phyloP scores from a whole-genome alignment of 2,329 filamentous ascomycete species.

The Paraphaeosphaeria minitans region DNA sequence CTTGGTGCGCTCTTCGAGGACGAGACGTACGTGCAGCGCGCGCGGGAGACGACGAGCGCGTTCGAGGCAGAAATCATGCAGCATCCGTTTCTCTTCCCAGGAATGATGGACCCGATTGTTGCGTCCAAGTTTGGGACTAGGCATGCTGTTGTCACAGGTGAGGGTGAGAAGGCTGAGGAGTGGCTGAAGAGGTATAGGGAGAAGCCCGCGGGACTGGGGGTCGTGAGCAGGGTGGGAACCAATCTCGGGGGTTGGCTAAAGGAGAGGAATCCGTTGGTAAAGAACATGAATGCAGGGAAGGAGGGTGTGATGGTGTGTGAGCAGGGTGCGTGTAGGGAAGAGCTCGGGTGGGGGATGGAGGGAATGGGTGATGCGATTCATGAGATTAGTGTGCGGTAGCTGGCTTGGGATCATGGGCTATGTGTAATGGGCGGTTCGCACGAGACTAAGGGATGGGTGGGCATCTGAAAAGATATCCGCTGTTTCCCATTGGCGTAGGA shows the following conservation, averaged over 20 bases:
- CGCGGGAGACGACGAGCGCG: conserved; percentile 75
- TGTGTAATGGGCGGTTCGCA: not conserved
- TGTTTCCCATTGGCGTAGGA: not conserved
- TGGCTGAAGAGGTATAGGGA: conserved; percentile 50
- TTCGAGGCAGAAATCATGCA: conserved; percentile 93
- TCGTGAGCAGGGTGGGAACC: conserved; percentile 43
- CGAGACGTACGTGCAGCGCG: conserved; percentile 65
- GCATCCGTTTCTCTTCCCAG: conserved; percentile 89
- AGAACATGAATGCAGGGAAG: conserved; percentile 46
- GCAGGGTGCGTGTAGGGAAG: conserved; percentile 51
- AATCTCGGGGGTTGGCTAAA: conserved; percentile 55
- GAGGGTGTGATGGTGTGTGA: conserved; percentile 48
- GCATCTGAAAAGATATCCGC: not conserved
- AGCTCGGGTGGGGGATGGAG: conserved; percentile 39
- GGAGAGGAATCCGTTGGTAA: conserved; percentile 55
- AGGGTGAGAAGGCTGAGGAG: conserved; percentile 49
- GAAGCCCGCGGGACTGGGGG: conserved; percentile 42
- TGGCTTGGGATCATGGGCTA: no score
- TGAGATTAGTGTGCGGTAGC: conserved; percentile 8
- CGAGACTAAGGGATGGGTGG: not conserved
- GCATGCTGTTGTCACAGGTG: conserved; percentile 61
- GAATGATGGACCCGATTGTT: conserved; percentile 77
- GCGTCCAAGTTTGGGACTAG: conserved; percentile 72
- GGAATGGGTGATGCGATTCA: conserved; percentile 31
- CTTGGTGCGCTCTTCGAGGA: conserved; percentile 73